These are phyloP conservation scores for Colletotrichum tropicale DNA, from an alignment of 2,329 filamentous ascomycete species.

Conservation along the genomic window DNA sequence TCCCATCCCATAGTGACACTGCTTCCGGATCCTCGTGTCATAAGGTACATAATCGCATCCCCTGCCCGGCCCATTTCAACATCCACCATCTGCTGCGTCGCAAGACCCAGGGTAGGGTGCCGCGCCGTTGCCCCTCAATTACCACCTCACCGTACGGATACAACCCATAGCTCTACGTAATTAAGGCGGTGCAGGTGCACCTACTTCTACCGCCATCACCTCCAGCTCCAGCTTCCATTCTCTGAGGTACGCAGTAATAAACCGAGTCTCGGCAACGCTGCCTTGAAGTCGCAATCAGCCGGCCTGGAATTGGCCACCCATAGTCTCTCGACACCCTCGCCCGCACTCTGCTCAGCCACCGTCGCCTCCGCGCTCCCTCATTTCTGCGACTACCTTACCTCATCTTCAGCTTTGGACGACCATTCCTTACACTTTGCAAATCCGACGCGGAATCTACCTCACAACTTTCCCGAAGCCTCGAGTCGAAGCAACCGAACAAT, in stretches of 20 bases:
- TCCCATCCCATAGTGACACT: not conserved
- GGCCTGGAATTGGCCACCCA: not conserved
- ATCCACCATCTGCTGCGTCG: not conserved
- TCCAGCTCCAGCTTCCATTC: not conserved
- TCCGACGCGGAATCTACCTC: not conserved
- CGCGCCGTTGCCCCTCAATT: constrained; percentile 1
- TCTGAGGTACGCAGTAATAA: not conserved
- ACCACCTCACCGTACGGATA: not conserved
- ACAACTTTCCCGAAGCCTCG: not conserved
- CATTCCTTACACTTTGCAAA: not conserved
- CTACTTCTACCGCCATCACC: not conserved
- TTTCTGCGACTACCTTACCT: not conserved
- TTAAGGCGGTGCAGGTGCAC: not conserved
- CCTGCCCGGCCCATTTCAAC: not conserved
- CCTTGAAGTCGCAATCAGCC: constrained; percentile 1
- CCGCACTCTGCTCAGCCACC: not conserved
- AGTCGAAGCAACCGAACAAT: not conserved
- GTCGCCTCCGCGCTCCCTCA: not conserved
- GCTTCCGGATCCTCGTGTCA: not conserved
- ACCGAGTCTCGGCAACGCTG: not conserved
- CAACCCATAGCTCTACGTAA: constrained; percentile 1
- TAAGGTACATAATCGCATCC: not conserved
- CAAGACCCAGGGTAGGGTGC: not conserved
- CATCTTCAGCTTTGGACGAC: not conserved
- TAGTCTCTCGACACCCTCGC: not conserved